Conservation (phyloP, 108 stramenopile genomes). For the Pseudonitzschia multiseries region DNA sequence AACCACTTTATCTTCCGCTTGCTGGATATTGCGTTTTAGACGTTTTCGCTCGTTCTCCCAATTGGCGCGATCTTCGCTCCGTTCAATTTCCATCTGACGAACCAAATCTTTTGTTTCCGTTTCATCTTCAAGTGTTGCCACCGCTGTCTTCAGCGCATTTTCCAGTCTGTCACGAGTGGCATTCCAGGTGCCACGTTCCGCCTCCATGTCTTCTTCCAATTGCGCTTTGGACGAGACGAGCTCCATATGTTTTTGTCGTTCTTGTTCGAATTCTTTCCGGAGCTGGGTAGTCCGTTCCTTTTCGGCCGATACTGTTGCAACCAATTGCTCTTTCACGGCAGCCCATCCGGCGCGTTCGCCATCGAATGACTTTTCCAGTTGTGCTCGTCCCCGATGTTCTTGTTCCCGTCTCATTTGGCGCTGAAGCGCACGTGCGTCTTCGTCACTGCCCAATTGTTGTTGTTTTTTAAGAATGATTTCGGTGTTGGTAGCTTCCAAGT, state of each 20-base stretch:
- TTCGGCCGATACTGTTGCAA: neutral
- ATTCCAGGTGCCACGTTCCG: neutral
- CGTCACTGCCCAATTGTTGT: neutral
- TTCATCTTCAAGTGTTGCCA: neutral
- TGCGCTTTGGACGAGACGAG: neutral
- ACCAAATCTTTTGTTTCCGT: neutral
- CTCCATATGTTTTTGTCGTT: neutral
- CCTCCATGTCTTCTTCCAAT: neutral
- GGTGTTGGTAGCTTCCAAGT: neutral
- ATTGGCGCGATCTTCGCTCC: neutral
- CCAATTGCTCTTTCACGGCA: conserved; percentile 7
- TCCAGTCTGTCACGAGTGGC: neutral
- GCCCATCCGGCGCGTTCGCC: conserved; percentile 5
- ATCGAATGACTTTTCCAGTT: conserved; percentile 4
- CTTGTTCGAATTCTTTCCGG: neutral
- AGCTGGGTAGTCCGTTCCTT: neutral
- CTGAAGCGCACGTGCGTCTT: neutral
- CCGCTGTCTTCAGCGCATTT: neutral
- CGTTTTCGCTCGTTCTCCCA: conserved; percentile 1
- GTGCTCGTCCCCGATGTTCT: neutral
- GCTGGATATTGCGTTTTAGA: neutral
- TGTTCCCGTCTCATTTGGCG: conserved; percentile 4
- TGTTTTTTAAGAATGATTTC: neutral
- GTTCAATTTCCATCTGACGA: neutral
- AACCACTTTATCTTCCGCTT: neutral